A percentile compares a stretch with the other conserved stretches of the same genome.
Evolutionary conservation across 305 asterid genomes (phyloP).

Genomic region (Galium porrigens): DNA sequence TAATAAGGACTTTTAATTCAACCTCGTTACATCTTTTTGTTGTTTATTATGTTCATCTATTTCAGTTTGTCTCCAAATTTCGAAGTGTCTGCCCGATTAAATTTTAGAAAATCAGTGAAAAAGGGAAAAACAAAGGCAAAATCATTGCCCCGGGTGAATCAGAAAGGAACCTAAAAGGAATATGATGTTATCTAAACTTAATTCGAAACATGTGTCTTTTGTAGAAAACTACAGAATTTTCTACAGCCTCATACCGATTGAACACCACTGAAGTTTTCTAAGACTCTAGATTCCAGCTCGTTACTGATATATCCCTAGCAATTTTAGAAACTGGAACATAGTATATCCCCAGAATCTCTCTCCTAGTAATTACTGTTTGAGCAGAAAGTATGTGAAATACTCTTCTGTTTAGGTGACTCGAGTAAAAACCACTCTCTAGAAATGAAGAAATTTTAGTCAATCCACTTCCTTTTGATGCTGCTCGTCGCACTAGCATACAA

Average conservation of each 20-base stretch:
- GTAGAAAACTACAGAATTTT: no score
- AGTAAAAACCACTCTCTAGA: not conserved
- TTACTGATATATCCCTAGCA: not conserved
- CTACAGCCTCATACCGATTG: no score
- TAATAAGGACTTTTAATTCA: not conserved
- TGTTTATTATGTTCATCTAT: not conserved
- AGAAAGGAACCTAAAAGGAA: not conserved
- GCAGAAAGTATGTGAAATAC: not conserved
- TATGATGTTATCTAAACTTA: not conserved
- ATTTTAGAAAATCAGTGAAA: not conserved
- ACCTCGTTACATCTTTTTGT: not conserved
- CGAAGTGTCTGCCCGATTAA: not conserved
- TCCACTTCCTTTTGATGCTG: not conserved
- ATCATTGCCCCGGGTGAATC: not conserved
- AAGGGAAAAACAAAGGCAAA: not conserved
- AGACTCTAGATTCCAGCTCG: not conserved
- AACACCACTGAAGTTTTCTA: not conserved
- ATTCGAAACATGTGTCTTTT: not conserved
- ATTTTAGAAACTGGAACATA: not conserved
- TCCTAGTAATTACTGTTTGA: not conserved
- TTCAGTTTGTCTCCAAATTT: not conserved
- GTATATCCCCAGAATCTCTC: not conserved
- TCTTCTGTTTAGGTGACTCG: not conserved
- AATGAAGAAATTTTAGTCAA: not conserved
- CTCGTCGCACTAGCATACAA: not conserved